These are phyloP conservation scores for Candida krabiensis DNA, from an alignment of 805 yeast species.

Conservation along the genomic window DNA sequence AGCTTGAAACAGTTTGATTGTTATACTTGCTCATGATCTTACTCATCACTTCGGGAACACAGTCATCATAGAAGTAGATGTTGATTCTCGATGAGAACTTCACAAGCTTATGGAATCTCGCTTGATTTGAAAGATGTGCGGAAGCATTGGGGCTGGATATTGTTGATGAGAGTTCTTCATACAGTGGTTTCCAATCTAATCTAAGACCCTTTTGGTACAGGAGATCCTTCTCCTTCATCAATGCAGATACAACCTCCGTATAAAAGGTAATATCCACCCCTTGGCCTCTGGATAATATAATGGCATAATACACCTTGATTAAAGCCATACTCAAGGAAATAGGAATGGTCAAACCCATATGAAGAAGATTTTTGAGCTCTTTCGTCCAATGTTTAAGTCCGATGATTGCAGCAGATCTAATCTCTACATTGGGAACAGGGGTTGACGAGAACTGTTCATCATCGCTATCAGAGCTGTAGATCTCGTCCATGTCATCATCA, in stretches of 20 bases:
- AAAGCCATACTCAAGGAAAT: slow-evolving; percentile 57
- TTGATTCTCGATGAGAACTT: slow-evolving; percentile 55
- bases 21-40: slow-evolving; percentile 52
- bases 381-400: slow-evolving; percentile 84
- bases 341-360: slow-evolving; percentile 81
- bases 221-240: slow-evolving; percentile 50
- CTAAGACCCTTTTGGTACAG: slow-evolving; percentile 40
- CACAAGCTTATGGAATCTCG: slow-evolving; percentile 47
- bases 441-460: slow-evolving; percentile 39
- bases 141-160: slow-evolving; percentile 49
- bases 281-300: slow-evolving; percentile 75
- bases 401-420: slow-evolving; percentile 70
- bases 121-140: slow-evolving; percentile 49
- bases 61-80: slow-evolving; percentile 48
- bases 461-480: slow-evolving; percentile 43
- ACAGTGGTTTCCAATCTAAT: slow-evolving; percentile 53
- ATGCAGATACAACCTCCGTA: slow-evolving; percentile 55
- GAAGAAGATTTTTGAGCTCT: slow-evolving; percentile 75
- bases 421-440: slow-evolving; percentile 59
- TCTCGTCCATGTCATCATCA: slow-evolving; percentile 37
- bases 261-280: slow-evolving; percentile 58
- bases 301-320: slow-evolving; percentile 67
- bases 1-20: slow-evolving; percentile 49
- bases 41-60: slow-evolving; percentile 52
- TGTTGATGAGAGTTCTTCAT: slow-evolving; percentile 35